phyloP scores from a whole-genome alignment of 257 asterid species.

The Solanum chiquidenum region DNA sequence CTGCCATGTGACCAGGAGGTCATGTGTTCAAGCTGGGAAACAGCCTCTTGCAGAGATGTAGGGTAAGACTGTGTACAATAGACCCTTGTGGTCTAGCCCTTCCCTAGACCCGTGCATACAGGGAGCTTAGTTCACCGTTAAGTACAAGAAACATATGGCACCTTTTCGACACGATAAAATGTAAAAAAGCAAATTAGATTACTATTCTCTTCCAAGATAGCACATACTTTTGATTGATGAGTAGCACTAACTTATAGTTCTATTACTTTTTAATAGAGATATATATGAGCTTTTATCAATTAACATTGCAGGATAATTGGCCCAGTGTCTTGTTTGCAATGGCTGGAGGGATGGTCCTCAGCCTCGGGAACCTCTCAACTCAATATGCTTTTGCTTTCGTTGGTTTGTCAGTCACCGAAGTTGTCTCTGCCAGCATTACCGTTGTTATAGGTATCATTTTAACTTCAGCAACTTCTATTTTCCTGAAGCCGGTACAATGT shows the following conservation, averaged over 20 bases:
- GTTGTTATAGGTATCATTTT: too few relatives aligned
- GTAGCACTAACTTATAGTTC: background rate
- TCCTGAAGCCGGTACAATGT: too few relatives aligned
- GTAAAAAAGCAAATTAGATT: background rate
- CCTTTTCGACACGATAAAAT: background rate
- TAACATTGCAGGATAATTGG: too few relatives aligned
- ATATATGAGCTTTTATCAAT: too few relatives aligned
- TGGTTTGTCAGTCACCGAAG: too few relatives aligned
- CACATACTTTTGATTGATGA: background rate
- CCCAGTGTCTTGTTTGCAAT: too few relatives aligned
- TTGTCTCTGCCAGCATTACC: too few relatives aligned
- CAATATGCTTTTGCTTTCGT: too few relatives aligned
- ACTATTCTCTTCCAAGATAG: background rate
- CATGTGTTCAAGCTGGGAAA: accelerated
- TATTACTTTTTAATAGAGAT: too few relatives aligned
- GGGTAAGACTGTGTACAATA: background rate
- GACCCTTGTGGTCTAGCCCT: background rate
- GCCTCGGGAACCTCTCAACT: too few relatives aligned
- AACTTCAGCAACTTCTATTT: too few relatives aligned
- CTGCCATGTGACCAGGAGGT: accelerated
- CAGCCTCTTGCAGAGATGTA: accelerated
- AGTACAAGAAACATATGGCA: background rate
- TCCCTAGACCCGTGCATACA: accelerated
- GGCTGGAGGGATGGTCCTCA: too few relatives aligned
- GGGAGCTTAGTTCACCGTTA: background rate